Conservation (phyloP, 1,284 basidiomycete species). For the Cutaneotrichosporon cyanovorans region DNA sequence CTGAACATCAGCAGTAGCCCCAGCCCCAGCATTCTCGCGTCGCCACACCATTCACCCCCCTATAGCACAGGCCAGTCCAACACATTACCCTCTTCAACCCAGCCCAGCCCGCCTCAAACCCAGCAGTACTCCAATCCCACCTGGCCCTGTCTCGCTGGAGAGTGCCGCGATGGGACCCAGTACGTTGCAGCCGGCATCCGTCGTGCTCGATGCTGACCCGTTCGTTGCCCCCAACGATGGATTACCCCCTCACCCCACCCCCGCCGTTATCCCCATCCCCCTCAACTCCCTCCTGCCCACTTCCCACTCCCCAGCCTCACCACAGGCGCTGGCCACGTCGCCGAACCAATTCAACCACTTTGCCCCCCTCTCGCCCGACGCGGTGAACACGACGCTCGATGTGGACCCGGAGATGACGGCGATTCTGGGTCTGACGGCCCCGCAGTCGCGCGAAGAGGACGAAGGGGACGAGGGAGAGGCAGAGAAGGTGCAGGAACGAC, state of each 20-base stretch:
- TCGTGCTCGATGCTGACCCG: neutral
- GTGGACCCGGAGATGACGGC: conserved; percentile 23
- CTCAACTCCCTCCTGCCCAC: too few relatives aligned
- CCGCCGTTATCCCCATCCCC: too few relatives aligned
- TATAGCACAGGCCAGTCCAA: too few relatives aligned
- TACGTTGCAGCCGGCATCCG: conserved; percentile 1
- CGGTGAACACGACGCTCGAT: conserved; percentile 23
- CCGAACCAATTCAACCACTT: conserved; percentile 37
- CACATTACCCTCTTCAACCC: too few relatives aligned
- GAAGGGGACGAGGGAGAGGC: neutral
- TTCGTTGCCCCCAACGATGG: neutral
- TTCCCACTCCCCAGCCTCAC: conserved; percentile 8
- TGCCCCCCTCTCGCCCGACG: conserved; percentile 37
- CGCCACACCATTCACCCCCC: too few relatives aligned
- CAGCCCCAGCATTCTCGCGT: too few relatives aligned
- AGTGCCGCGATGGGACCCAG: conserved; percentile 7
- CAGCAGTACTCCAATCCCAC: neutral
- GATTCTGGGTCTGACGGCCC: conserved; percentile 17
- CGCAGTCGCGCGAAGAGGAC: neutral
- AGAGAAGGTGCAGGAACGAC: neutral
- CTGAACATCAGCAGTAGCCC: too few relatives aligned
- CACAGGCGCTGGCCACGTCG: conserved; percentile 14
- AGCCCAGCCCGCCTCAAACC: too few relatives aligned
- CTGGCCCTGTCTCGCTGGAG: neutral
- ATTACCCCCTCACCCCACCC: too few relatives aligned